Evolutionary conservation across 768 basidiomycete species (phyloP).

Genomic region (Leccinum aurantiacum): DNA sequence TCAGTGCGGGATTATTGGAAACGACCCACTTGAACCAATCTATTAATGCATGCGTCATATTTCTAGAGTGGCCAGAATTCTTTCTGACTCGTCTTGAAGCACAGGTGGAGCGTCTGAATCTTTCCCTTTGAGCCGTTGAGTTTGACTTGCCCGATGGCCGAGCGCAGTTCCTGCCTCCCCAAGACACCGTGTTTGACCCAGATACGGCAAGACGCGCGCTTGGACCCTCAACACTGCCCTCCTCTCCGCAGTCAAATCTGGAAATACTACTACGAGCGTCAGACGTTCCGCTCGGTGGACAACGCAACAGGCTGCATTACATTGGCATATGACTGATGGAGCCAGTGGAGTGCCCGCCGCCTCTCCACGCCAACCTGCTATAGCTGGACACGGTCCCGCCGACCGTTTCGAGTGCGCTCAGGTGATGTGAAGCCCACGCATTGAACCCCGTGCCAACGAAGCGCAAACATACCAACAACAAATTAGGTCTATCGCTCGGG

Average conservation of each 20-base stretch:
- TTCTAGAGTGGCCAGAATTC: background rate
- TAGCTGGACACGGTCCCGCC: slow-evolving; percentile 10
- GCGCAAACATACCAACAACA: slow-evolving; percentile 15
- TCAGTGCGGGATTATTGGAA: slow-evolving; percentile 3
- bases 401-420: slow-evolving; percentile 21
- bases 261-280: slow-evolving; percentile 9
- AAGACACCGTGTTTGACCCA: background rate
- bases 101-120: background rate
- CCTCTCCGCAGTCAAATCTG: background rate
- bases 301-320: slow-evolving; percentile 2
- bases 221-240: slow-evolving; percentile 16
- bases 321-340: slow-evolving; percentile 9
- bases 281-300: slow-evolving; percentile 7
- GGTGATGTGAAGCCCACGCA: slow-evolving; percentile 17
- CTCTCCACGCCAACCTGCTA: slow-evolving; percentile 13
- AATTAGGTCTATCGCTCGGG: slow-evolving; percentile 19
- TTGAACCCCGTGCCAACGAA: slow-evolving; percentile 30
- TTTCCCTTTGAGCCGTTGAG: slow-evolving; percentile 1
- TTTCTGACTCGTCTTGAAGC: background rate
- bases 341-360: background rate
- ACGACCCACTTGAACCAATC: slow-evolving; percentile 3
- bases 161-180: background rate
- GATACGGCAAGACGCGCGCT: slow-evolving; percentile 3
- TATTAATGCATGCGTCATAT: slow-evolving; percentile 6
- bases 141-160: slow-evolving; percentile 1